Evolutionary conservation across 2,329 filamentous ascomycete species (phyloP).

Genomic region (Colletotrichum chlorophyti): DNA sequence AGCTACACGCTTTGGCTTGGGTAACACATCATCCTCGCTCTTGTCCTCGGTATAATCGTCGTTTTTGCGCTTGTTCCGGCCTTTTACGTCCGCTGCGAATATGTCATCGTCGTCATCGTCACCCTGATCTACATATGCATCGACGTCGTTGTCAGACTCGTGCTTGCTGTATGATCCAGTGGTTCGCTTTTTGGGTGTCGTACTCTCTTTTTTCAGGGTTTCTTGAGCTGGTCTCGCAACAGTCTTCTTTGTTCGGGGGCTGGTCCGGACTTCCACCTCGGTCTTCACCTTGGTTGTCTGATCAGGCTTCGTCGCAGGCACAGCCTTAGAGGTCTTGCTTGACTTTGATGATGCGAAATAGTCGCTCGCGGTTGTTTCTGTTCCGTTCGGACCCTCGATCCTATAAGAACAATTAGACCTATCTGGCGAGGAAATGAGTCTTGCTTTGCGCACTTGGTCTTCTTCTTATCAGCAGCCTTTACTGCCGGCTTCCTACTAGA

Average conservation of each 20-base stretch:
- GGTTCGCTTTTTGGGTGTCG: constrained; percentile 48
- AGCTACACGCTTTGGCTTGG: constrained; percentile 65
- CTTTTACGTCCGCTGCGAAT: constrained; percentile 75
- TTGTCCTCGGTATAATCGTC: constrained; percentile 79
- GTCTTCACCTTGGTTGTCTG: constrained; percentile 45
- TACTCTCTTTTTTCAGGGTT: constrained; percentile 35
- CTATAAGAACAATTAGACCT: constrained; percentile 34
- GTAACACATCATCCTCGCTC: constrained; percentile 72
- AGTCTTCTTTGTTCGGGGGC: constrained; percentile 55
- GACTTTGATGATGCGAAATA: constrained; percentile 60
- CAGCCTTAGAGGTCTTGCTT: constrained; percentile 44
- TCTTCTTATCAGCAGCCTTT: constrained; percentile 56
- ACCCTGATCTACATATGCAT: constrained; percentile 70
- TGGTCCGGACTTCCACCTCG: constrained; percentile 57
- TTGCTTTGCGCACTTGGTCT: constrained; percentile 51
- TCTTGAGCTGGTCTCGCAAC: constrained; percentile 37
- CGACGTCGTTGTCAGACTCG: constrained; percentile 56
- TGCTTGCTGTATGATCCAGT: constrained; percentile 49
- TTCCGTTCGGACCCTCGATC: constrained; percentile 52
- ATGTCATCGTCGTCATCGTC: constrained; percentile 81
- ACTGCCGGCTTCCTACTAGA: constrained; percentile 3
- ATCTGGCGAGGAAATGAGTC: constrained; percentile 5
- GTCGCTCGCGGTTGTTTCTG: constrained; percentile 61
- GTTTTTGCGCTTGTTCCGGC: constrained; percentile 69
- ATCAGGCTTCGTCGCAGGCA: constrained; percentile 48